Percentiles rank a stretch among this genome's conserved stretches.
phyloP scores from a whole-genome alignment of 176 grass and related monocot species.

The Cenchrus fungigraminus region DNA sequence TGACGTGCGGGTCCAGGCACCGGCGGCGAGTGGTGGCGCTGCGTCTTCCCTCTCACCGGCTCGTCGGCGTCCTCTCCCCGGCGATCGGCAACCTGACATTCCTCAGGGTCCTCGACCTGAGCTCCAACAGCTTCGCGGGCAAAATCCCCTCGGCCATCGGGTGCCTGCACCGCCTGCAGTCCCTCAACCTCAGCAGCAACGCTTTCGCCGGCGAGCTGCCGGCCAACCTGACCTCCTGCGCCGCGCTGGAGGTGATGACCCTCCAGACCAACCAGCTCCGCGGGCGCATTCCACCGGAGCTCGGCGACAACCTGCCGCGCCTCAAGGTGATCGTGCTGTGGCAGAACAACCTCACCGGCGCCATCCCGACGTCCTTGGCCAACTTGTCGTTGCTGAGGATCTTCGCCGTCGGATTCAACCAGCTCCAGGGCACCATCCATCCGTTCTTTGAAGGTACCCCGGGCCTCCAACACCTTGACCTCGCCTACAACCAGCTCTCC shows the following conservation, averaged over 20 bases:
- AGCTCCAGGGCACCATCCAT: constrained; percentile 6
- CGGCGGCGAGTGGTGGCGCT: constrained; percentile 12
- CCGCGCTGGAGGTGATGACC: neutral
- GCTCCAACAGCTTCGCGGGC: constrained; percentile 3
- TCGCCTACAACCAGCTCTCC: neutral
- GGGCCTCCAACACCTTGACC: neutral
- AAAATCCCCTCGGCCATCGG: neutral
- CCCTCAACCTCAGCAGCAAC: constrained; percentile 27
- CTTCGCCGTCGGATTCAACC: neutral
- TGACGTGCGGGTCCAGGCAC: neutral
- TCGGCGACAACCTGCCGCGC: neutral
- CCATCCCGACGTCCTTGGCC: constrained; percentile 19
- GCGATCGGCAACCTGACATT: constrained; percentile 24
- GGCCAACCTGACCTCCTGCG: constrained; percentile 20
- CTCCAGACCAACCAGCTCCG: neutral
- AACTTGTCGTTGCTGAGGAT: neutral
- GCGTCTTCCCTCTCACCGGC: neutral
- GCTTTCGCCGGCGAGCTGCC: neutral
- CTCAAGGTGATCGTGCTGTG: neutral
- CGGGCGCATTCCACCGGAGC: neutral
- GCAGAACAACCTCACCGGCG: neutral
- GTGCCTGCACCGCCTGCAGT: neutral
- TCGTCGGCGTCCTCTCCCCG: constrained; percentile 2
- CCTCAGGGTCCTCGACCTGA: constrained; percentile 28
- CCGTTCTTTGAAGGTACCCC: neutral